Evolutionary conservation across 495 filamentous ascomycete genomes (phyloP), one percentile per base, ranked within the genome.

Genomic region (Amphirosellinia nigrospora): DNA sequence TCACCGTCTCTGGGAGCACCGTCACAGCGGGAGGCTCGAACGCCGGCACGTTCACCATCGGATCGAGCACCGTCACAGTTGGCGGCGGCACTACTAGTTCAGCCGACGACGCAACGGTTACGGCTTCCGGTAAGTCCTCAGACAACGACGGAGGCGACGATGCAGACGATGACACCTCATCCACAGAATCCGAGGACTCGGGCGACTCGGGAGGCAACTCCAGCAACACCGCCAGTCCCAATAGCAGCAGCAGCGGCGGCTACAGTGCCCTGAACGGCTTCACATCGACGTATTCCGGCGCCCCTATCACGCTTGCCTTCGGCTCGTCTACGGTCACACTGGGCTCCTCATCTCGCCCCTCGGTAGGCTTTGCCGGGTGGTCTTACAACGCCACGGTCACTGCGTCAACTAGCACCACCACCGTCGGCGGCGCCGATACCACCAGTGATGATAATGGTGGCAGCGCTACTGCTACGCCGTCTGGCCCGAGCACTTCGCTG

Each of bases 401-500:
- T 10, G 60, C 1, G 39, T 26, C 34, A 63, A n/a, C n/a, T n/a
- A n/a, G 13, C 63, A 66, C 63, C 1, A 64, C 70, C 1, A 63
- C 63, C 3, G 56, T 66, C 1, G 50, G 46, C 1, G 56, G 60
- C 21, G 73, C 71, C 19, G 8, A 52, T 7, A 59, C 53, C 15
- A 74, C 70, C 1, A 68, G 52, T 19, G 38, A 21, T 8, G 64
- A 10, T 36, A 7, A 36, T 7, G 34, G 23, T 10, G 34, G 71
- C 65, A 13, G 43, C 4, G 74, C 76, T 6, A 76, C 74, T 16
- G 76, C 72, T 46, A 70, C 69, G 3, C 76, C 74, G 3, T 67
- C 66, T 0, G 76, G 74, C 45, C 76, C 76, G 3, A 76, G 64
- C 38, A 62, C 69, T 43, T 73, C 73, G 10, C 71, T 73, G 63